Evolutionary conservation across 495 filamentous ascomycete species (phyloP).

Genomic region (Xylaria bambusicola): DNA sequence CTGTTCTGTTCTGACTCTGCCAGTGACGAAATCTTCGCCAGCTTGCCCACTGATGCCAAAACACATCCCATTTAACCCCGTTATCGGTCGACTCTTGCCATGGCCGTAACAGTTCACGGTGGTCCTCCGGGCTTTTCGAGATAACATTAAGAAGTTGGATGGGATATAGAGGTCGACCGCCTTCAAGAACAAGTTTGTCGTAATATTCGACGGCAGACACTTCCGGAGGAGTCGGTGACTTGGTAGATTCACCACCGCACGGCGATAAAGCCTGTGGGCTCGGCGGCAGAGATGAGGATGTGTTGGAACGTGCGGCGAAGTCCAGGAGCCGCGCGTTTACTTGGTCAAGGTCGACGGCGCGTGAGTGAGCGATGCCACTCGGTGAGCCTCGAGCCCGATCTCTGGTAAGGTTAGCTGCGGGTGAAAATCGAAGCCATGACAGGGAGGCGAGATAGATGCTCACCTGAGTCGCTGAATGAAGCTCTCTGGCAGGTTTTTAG

Average conservation of each 20-base stretch:
- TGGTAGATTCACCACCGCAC: background rate
- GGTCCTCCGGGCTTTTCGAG: background rate
- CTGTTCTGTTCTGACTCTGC: background rate
- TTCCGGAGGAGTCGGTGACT: background rate
- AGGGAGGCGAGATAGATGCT: background rate
- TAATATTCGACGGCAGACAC: background rate
- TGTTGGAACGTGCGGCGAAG: background rate
- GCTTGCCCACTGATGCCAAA: background rate
- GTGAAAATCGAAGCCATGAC: background rate
- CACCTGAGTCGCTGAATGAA: conserved; percentile 11
- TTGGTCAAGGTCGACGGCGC: conserved; percentile 7
- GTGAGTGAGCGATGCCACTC: background rate
- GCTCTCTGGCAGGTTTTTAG: conserved; percentile 6
- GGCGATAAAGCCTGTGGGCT: background rate
- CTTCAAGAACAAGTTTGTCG: conserved; percentile 8
- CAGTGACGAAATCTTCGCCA: background rate
- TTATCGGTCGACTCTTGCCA: background rate
- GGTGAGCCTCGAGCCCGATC: background rate
- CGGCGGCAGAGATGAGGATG: background rate
- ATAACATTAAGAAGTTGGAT: conserved; percentile 9
- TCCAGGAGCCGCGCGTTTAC: conserved; percentile 1
- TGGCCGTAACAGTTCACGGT: background rate
- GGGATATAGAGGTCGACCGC: conserved; percentile 13
- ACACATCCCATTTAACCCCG: background rate
- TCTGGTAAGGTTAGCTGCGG: background rate